Evolutionary conservation across 805 yeast genomes (phyloP), one percentile per base, ranked within the genome.

Genomic region (Debaryomyces castellii): DNA sequence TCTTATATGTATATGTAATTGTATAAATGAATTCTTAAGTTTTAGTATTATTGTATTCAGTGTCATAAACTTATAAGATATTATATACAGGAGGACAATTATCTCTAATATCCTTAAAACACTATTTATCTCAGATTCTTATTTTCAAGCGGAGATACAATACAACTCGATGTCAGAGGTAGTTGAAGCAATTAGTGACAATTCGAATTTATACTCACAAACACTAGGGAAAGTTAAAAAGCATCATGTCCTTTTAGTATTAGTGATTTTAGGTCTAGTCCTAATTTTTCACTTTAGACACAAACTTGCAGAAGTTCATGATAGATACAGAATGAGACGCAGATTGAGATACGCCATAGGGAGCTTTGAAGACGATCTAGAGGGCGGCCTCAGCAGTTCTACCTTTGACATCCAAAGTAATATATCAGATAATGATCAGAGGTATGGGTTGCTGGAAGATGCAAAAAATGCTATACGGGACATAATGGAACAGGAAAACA

Each of bases 381-480:
- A 44, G 12, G 47, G 48, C 18, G 57, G 57, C 1, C 61, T 87
- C 20, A 66, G 74, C 23, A 85, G 92, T 4, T 68, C 64, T 34
- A 75, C 69, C 24, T 87, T 87, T 55, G 79, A 83, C 59, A 58
- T 87, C 9, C 52, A 56, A 3, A 51, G 66, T 2, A 72, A 77
- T 39, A 64, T 74, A 11, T 62, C 62, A 18, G 47, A 57, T n/a
- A 67, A 64, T 8, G 96, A 87, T 55, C 34, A 67, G 1, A 74
- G 95, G 44, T 55, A 64, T n/a, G 94, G 94, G 0, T 67, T 87
- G 28, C 82, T 80, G 58, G 80, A 71, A 33, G 57, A 47, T 5
- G 78, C 87, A 1, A 83, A 82, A 60, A 54, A 55, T 14, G 74
- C 67, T 44, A 79, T 87, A 2, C 67, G 70, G 46, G 50, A 61